Evolutionary conservation across 495 filamentous ascomycete species (phyloP), one percentile per base, ranked within the genome.

Genomic region (Articulospora tetracladia): DNA sequence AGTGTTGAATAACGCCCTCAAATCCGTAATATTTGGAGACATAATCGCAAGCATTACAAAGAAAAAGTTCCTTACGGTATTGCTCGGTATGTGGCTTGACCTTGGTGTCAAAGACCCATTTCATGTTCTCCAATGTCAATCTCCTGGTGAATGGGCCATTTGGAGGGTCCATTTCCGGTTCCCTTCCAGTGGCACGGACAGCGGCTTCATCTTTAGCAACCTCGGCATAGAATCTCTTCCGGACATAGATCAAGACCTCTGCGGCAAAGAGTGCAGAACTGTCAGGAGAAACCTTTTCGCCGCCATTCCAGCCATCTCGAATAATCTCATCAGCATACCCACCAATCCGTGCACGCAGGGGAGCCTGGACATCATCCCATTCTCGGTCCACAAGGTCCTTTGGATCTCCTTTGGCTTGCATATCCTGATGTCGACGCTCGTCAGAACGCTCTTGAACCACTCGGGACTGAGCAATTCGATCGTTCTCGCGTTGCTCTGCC

Each of bases 91-190:
- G 65, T 6, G 83, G 83, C 63, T 84, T 87, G 65, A 93, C 77
- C 69, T 90, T 91, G 58, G 77, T 84, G 60, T 92, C 88, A 62
- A 86, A 91, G 27, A 92, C 74, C 83, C 85, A 93, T 70, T 89
- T 92, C 89, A 93, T 91, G 68, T 91, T 91, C 66, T 92, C 89
- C 59, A 93, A 75, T 1, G 86, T 86, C 48, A 92, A 69, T 63
- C 79, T 84, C 61, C 77, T 75, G 1, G 75, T 82, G 26, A 75
- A 81, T 0, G 83, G 77, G 1, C 79, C 81, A 61, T 83, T 74
- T 8, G 77, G 75, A 25, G 78, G 74, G 62, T 82, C 83, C 22
- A 55, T 28, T 28, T 70, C 60, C 6, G 74, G 68, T 28, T 70
- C 59, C 56, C 70, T 66, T 24, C 77, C 76, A n/a, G 76, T 70